Percentiles rank a stretch among this genome's conserved stretches.
Conservation (phyloP, 2,329 filamentous ascomycete species). For the Biscogniauxia mediterranea region DNA sequence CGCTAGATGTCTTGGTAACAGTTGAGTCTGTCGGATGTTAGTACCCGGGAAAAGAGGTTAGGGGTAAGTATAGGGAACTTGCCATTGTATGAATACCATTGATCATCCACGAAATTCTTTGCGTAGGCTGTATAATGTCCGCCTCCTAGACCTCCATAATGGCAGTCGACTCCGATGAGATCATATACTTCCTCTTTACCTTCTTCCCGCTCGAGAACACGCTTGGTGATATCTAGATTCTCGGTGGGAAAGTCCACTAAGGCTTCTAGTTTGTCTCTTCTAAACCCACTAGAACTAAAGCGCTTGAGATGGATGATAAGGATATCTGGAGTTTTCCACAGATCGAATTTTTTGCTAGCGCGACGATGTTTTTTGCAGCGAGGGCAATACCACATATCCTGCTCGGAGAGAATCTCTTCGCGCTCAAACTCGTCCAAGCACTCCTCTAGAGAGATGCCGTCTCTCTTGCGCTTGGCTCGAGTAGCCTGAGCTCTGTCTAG, state of each 20-base stretch:
- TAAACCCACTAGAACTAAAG: slow-evolving; percentile 80
- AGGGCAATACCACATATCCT: slow-evolving; percentile 97
- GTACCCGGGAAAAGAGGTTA: slow-evolving; percentile 17
- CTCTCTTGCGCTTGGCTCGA: slow-evolving; percentile 64
- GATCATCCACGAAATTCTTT: slow-evolving; percentile 82
- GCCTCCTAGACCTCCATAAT: slow-evolving; percentile 88
- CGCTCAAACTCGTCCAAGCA: slow-evolving; percentile 94
- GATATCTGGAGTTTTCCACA: slow-evolving; percentile 96
- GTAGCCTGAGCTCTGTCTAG: slow-evolving; percentile 62
- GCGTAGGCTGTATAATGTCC: slow-evolving; percentile 96
- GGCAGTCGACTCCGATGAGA: slow-evolving; percentile 92
- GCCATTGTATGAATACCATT: slow-evolving; percentile 99
- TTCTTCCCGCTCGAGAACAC: slow-evolving; percentile 76
- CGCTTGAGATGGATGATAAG: slow-evolving; percentile 93
- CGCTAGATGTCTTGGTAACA: slow-evolving; percentile 61
- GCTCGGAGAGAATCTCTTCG: slow-evolving; percentile 87
- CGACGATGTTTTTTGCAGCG: slow-evolving; percentile 91
- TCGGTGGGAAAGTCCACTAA: slow-evolving; percentile 89
- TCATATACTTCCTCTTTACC: slow-evolving; percentile 87
- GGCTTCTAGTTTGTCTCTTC: slow-evolving; percentile 88
- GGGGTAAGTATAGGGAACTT: slow-evolving; percentile 35
- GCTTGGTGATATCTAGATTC: slow-evolving; percentile 75
- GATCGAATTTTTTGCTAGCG: slow-evolving; percentile 92
- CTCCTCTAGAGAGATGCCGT: slow-evolving; percentile 81
- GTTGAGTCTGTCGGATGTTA: slow-evolving; percentile 66